Percentiles rank a stretch among this genome's conserved stretches.
Conservation (phyloP, 495 filamentous ascomycete species). For the Daldinia childiae region DNA sequence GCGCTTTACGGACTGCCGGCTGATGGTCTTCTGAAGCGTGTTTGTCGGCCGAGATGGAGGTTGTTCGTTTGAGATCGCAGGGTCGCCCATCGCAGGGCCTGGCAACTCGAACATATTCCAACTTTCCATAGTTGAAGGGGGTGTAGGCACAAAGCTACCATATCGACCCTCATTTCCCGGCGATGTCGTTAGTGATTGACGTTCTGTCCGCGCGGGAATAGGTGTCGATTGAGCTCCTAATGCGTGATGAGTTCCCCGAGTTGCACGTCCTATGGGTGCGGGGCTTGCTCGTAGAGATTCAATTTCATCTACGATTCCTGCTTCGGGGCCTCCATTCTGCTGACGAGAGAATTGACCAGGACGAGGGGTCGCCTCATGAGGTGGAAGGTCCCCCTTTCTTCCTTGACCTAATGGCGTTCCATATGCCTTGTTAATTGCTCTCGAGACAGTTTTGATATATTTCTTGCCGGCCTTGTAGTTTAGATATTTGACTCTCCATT, state of each 20-base stretch:
- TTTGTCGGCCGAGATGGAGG: conserved; percentile 6
- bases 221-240: conserved; percentile 44
- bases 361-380: conserved; percentile 32
- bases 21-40: conserved; percentile 23
- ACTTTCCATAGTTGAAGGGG: conserved; percentile 55
- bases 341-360: conserved; percentile 40
- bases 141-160: conserved; percentile 78
- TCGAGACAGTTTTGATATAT: conserved; percentile 81
- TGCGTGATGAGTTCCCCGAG: conserved; percentile 23
- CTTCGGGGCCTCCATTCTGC: conserved; percentile 24
- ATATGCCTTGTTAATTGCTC: conserved; percentile 72
- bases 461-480: conserved; percentile 96
- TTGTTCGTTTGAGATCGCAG: conserved; percentile 50
- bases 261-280: conserved; percentile 40
- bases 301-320: conserved; percentile 26
- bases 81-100: conserved; percentile 74
- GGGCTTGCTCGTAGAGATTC: conserved; percentile 39
- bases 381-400: conserved; percentile 36
- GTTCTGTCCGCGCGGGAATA: conserved; percentile 45
- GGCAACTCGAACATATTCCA: conserved; percentile 69
- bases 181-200: conserved; percentile 46
- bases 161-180: conserved; percentile 60
- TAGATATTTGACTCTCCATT: conserved; percentile 92
- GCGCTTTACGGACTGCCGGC: conserved; percentile 27
- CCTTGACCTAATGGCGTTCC: conserved; percentile 55